A percentile compares a stretch with the other conserved stretches of the same genome.
These are phyloP conservation scores for Hypoxylon sp. DNA, from an alignment of 2,329 filamentous ascomycete species.

Conservation along the genomic window DNA sequence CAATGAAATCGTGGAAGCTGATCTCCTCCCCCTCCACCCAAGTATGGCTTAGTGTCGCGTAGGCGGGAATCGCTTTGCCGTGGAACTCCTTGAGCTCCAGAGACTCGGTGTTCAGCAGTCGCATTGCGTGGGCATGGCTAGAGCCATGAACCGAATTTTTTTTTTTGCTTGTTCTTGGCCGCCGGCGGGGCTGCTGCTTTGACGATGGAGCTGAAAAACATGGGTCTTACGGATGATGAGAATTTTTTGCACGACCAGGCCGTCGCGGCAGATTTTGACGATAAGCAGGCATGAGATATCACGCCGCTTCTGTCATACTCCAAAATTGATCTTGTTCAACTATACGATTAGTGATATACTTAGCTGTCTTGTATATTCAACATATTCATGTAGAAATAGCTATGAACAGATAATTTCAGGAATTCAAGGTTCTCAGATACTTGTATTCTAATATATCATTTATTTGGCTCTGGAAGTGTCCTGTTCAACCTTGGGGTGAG, in stretches of 20 bases:
- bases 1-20: constrained; percentile 25
- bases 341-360: not conserved
- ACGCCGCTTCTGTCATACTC: not conserved
- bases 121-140: constrained; percentile 25
- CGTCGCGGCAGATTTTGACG: not conserved
- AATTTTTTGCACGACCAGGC: not conserved
- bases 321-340: not conserved
- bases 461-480: too few relatives aligned
- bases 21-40: constrained; percentile 43
- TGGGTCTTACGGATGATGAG: not conserved
- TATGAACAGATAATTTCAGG: too few relatives aligned
- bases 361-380: too few relatives aligned
- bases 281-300: constrained; percentile 1
- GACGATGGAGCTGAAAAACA: not conserved
- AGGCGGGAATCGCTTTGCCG: constrained; percentile 27
- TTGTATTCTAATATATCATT: too few relatives aligned
- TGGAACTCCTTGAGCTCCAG: constrained; percentile 38
- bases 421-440: too few relatives aligned
- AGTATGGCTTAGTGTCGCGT: constrained; percentile 46
- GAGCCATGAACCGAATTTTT: not conserved
- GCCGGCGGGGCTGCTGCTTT: not conserved
- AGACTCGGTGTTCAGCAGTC: constrained; percentile 41
- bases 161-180: not conserved
- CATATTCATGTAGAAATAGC: too few relatives aligned
- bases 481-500: too few relatives aligned